Base-by-base conservation (phyloP, 441 rosid species). In the Hura crepitans region DNA sequence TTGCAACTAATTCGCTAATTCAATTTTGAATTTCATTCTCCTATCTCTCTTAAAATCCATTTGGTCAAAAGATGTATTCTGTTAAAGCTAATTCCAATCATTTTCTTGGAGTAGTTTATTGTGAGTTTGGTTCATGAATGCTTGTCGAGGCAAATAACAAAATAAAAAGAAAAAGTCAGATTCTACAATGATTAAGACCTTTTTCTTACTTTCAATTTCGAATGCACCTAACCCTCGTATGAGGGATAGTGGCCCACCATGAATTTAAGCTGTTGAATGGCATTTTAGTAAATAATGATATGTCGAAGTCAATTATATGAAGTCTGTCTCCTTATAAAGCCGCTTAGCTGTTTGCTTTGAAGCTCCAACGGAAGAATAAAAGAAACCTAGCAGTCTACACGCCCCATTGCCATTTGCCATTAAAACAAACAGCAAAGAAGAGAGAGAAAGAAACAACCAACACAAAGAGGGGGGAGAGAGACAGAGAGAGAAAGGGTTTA, bases 221-320 rank as follows among this genome's bases (percentile, higher is more conserved):
- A 1, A 33, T 42, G 60, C 2, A 50, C 37, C 50, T 4, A 65
- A 65, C 50, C 59, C 28, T 13, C 22, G 30, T 10, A 46, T n/a
- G n/a, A n/a, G n/a, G n/a, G 35, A 51, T 58, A 62, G 79, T 69
- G 77, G 84, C 14, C 18, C 9, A 11, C 77, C 74, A 74, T 17
- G 43, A 69, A 49, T 25, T 50, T 18, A 0, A n/a, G 9, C 4
- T 37, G 50, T 1, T 4, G 0, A 43, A 63, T 81, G 87, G 87
- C 82, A 78, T 56, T 12, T 13, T 28, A 12, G 87, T 76, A 81
- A 81, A 65, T 70, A 73, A 50, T 4, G 1, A 5, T 1, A 50
- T 6, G 5, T 28, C 20, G 25, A 71, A 70, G 87, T 58, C 82
- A 75, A 42, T 42, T 70, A 42, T 6, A 11, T 7, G 20, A 61